Percentiles rank a stretch among this genome's conserved stretches.
These are phyloP conservation scores for Backusella circina DNA, from an alignment of 192 early-diverging fungal species.

Conservation along the genomic window DNA sequence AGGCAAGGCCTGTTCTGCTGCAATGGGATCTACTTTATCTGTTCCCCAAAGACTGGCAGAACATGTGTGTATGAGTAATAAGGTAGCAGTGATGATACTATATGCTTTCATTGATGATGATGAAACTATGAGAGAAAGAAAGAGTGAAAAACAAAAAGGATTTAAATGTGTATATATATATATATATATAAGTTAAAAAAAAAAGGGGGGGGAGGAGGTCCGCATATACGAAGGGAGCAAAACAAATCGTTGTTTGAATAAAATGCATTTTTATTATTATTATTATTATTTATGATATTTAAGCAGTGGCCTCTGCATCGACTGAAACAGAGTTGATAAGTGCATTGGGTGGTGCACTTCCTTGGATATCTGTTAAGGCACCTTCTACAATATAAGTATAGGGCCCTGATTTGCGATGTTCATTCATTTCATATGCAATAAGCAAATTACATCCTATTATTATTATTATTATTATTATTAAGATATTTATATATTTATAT, in stretches of 20 bases:
- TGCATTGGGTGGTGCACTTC: constrained; percentile 31
- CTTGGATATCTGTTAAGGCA: constrained; percentile 51
- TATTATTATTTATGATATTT: background rate
- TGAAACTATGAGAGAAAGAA: constrained; percentile 1
- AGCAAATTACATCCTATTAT: constrained; percentile 45
- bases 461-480: constrained; percentile 12
- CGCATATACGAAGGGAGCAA: background rate
- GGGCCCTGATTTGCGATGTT: constrained; percentile 41
- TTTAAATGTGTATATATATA: background rate
- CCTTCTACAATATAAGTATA: constrained; percentile 59
- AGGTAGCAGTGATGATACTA: background rate
- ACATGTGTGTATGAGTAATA: background rate
- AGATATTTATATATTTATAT: background rate
- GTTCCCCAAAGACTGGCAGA: constrained; percentile 9
- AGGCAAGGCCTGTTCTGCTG: background rate
- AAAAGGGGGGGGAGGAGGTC: background rate
- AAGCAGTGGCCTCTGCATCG: background rate
- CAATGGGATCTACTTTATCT: background rate
- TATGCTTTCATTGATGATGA: constrained; percentile 1
- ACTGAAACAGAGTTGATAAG: constrained; percentile 8
- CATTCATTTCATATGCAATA: constrained; percentile 53
- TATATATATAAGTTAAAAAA: too few relatives aligned
- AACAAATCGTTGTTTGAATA: background rate
- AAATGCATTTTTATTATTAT: background rate
- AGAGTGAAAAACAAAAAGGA: background rate